A percentile compares a stretch with the other conserved stretches of the same genome.
phyloP scores from a whole-genome alignment of 148 eudicot genomes.

The Fallopia convolvulus region DNA sequence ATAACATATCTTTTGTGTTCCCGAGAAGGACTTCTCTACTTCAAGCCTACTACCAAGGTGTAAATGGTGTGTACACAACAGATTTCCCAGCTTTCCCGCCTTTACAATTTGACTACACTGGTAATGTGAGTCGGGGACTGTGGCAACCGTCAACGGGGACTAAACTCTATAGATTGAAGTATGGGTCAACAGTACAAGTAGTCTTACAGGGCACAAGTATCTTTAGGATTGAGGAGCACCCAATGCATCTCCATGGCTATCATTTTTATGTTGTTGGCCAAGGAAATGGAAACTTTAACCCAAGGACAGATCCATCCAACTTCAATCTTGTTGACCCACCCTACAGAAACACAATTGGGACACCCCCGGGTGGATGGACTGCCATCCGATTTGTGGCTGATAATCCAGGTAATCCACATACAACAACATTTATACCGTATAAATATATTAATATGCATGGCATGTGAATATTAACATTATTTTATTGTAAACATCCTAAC shows the following conservation, averaged over 20 bases:
- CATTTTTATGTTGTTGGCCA: slow-evolving; percentile 78
- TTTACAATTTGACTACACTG: slow-evolving; percentile 72
- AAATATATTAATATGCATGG: background rate
- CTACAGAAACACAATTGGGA: slow-evolving; percentile 67
- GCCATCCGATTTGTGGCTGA: slow-evolving; percentile 86
- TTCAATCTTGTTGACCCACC: slow-evolving; percentile 86
- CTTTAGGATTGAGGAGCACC: slow-evolving; percentile 72
- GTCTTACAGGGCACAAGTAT: slow-evolving; percentile 74
- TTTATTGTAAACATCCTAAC: background rate
- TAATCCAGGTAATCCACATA: slow-evolving; percentile 63
- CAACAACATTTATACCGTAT: background rate
- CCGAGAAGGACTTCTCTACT: slow-evolving; percentile 56
- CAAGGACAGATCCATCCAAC: slow-evolving; percentile 42
- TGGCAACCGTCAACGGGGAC: slow-evolving; percentile 74
- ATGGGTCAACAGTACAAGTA: slow-evolving; percentile 65
- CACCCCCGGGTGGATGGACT: slow-evolving; percentile 93
- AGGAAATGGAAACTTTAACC: slow-evolving; percentile 78
- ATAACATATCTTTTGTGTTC: slow-evolving; percentile 62
- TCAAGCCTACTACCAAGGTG: slow-evolving; percentile 59
- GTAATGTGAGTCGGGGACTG: slow-evolving; percentile 64
- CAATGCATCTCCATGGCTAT: slow-evolving; percentile 89
- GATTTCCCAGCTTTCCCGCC: slow-evolving; percentile 81
- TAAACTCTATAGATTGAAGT: slow-evolving; percentile 69
- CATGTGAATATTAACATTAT: background rate
- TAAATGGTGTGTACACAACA: slow-evolving; percentile 66